Base-by-base conservation (phyloP, 208 protist genomes). In the Balamuthia mandrillaris region DNA sequence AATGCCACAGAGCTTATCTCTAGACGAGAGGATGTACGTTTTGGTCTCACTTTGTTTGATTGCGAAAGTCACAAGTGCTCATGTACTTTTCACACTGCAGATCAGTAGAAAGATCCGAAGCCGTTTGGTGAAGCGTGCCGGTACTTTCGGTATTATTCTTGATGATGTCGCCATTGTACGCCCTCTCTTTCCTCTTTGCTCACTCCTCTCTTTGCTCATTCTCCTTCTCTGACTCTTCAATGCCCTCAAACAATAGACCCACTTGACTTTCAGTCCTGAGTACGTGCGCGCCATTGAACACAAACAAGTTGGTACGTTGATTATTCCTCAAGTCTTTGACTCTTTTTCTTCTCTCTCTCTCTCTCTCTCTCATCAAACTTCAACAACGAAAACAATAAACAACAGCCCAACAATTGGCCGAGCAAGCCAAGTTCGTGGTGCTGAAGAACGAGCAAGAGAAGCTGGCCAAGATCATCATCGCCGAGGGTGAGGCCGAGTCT, bases 291-390 rank as follows among this genome's bases (percentile, higher is more conserved):
- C 96, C 29, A 95, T 98, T 70, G 96, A 98, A 90, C 91, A 94
- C 51, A 98, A 98, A 88, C 96, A 98, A 88, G 94, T 98, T 54
- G 96, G n/a, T n/a, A n/a, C n/a, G n/a, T n/a, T n/a, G n/a, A n/a
- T n/a, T n/a, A n/a, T n/a, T n/a, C n/a, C n/a, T n/a, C n/a, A n/a
- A n/a, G n/a, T n/a, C n/a, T n/a, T n/a, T n/a, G n/a, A n/a, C n/a
- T n/a, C n/a, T n/a, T n/a, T n/a, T n/a, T n/a, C n/a, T n/a, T n/a
- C n/a, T n/a, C n/a, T n/a, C n/a, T n/a, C n/a, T n/a, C n/a, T n/a
- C n/a, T n/a, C n/a, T n/a, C n/a, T n/a, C n/a, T n/a, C n/a, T n/a
- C n/a, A n/a, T n/a, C n/a, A n/a, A n/a, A n/a, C n/a, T n/a, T n/a
- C n/a, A n/a, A n/a, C n/a, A n/a, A n/a, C n/a, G n/a, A n/a, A n/a